A percentile compares a stretch with the other conserved stretches of the same genome.
Conservation (phyloP, 2,329 filamentous ascomycete genomes). For the Paramyrothecium sp. region DNA sequence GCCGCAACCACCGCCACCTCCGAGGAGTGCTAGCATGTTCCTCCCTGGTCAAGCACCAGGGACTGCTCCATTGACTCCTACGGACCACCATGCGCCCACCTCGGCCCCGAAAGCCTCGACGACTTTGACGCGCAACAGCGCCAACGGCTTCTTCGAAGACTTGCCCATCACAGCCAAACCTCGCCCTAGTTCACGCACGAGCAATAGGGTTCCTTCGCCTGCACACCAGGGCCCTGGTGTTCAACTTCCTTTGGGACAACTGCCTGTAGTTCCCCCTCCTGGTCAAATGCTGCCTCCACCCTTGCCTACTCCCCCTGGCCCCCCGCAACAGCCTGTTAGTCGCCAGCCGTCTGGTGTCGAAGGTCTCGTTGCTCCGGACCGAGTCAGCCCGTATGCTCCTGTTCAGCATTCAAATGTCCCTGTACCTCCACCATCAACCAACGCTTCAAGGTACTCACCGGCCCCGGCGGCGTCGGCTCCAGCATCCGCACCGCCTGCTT, state of each 20-base stretch:
- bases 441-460: constrained; percentile 60
- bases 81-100: constrained; percentile 27
- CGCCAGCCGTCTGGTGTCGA: constrained; percentile 24
- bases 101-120: constrained; percentile 7
- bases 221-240: constrained; percentile 25
- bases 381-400: constrained; percentile 51
- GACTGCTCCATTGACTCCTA: constrained; percentile 29
- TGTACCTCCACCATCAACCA: constrained; percentile 29
- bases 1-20: constrained; percentile 47
- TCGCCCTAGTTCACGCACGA: constrained; percentile 58
- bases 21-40: constrained; percentile 61
- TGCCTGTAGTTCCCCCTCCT: constrained; percentile 18
- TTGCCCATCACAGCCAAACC: constrained; percentile 63
- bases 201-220: constrained; percentile 41
- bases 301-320: constrained; percentile 6
- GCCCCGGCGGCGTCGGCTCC: constrained; percentile 44
- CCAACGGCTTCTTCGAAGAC: constrained; percentile 74
- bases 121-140: constrained; percentile 32
- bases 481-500: constrained; percentile 34
- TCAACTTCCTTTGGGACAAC: constrained; percentile 20
- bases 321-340: constrained; percentile 11
- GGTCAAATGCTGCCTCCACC: constrained; percentile 18
- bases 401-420: constrained; percentile 34
- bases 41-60: constrained; percentile 23
- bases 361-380: constrained; percentile 52